A percentile compares a stretch with the other conserved stretches of the same genome.
Conservation (phyloP, 805 yeast species). For the Limtongia smithiae region DNA sequence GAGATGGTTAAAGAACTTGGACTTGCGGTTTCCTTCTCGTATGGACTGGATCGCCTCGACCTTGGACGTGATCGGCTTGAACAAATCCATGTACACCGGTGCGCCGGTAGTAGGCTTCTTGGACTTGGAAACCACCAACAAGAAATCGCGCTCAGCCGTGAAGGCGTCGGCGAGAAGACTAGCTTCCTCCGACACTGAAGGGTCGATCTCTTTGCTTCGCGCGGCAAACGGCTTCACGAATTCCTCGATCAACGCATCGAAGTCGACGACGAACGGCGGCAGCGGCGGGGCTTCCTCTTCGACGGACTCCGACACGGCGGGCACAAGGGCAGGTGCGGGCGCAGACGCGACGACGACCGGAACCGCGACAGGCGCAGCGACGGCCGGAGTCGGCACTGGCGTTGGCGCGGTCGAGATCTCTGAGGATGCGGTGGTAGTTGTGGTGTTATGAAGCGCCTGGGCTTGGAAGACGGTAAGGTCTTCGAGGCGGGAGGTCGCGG, state of each 20-base stretch:
- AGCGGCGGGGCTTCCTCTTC: slow-evolving; percentile 26
- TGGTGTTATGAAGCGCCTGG: slow-evolving; percentile 42
- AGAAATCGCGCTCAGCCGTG: slow-evolving; percentile 53
- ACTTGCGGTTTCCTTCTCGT: slow-evolving; percentile 72
- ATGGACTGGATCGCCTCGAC: slow-evolving; percentile 56
- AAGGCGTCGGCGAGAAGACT: slow-evolving; percentile 52
- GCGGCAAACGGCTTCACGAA: slow-evolving; percentile 59
- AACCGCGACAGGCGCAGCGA: slow-evolving; percentile 24
- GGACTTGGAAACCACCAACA: slow-evolving; percentile 56
- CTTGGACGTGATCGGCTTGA: slow-evolving; percentile 63
- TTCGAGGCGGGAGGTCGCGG: slow-evolving; percentile 89
- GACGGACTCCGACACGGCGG: slow-evolving; percentile 28
- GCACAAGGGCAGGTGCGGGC: slow-evolving; percentile 27
- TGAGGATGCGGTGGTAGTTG: slow-evolving; percentile 10
- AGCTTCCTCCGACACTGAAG: slow-evolving; percentile 48
- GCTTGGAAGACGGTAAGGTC: slow-evolving; percentile 81
- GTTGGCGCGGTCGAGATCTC: slow-evolving; percentile 27
- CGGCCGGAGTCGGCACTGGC: slow-evolving; percentile 26
- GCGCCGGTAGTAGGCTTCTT: slow-evolving; percentile 55
- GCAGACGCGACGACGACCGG: slow-evolving; percentile 28
- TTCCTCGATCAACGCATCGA: slow-evolving; percentile 51
- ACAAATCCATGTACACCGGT: slow-evolving; percentile 51
- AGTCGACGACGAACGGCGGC: slow-evolving; percentile 36
- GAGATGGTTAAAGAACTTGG: slow-evolving; percentile 63
- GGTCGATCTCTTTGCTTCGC: slow-evolving; percentile 52